Base-by-base conservation (phyloP, 2,329 filamentous ascomycete species). In the Capronia coronata region DNA sequence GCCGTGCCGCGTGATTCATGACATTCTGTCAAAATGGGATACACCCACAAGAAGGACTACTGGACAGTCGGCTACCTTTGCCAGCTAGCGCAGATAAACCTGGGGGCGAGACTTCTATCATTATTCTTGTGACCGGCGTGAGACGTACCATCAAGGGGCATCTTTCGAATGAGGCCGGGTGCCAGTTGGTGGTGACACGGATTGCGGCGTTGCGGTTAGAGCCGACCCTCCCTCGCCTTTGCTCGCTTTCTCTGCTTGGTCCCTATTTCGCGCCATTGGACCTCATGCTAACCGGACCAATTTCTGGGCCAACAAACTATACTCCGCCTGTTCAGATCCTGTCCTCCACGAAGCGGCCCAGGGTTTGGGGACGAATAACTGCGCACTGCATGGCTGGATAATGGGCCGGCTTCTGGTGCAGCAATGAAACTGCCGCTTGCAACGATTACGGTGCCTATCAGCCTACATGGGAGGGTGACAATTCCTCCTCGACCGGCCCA, bases 141-240 rank as follows among this genome's bases (percentile, higher is more conserved):
- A 27, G 23, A 5, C 23, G n/a, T 10, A 27, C 10, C 23, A 5
- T 27, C 23, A 27, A 5, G 5, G 23, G 23, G 23, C 13, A 11
- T 32, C 29, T 32, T 32, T 32, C 7, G 29, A n/a, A n/a, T n/a
- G n/a, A n/a, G n/a, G n/a, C n/a, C n/a, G n/a, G n/a, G n/a, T n/a
- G 29, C 6, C 25, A 27, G 5, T 10, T 6, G 25, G 16, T 7
- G 22, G 40, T 43, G 40, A 32, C 25, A 32, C 22, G 18, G 18
- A 21, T 9, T 19, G 32, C 46, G 39, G 29, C 46, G 3, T 43
- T 14, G 25, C 46, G 46, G 43, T 16, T 30, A 51, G 48, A 46
- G 42, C 48, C 48, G 48, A 42, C 42, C 48, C 48, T 51, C 37
- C 34, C 48, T 34, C 43, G 35, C 32, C 44, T 46, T 40, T 34